Evolutionary conservation across 179 eudicot genomes (phyloP), one percentile per base, ranked within the genome.

Genomic region (Pouteria campechiana): DNA sequence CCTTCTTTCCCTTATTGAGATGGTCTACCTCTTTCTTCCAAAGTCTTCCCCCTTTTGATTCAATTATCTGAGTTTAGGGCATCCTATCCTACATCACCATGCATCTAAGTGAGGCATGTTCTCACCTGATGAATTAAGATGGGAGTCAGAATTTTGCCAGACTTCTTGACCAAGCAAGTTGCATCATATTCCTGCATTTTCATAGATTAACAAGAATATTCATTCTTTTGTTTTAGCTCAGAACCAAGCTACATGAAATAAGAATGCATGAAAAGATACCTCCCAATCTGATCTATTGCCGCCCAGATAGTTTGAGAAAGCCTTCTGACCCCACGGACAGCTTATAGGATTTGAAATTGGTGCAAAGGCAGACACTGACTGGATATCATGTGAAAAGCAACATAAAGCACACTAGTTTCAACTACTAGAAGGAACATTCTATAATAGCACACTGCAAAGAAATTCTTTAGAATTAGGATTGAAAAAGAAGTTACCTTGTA

Each of bases 271-370:
- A 31, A 20, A 20, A 6, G 33, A 44, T 77, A 83, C 96, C 94
- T 82, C 96, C 99, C 96, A 92, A 20, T 70, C 83, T 60, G 72
- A 71, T 73, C 71, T 82, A 36, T 79, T 72, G 54, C 37, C 92
- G 43, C 96, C 92, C 60, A 92, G 54, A 69, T 92, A 92, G 64
- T 92, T 92, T 39, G 79, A 46, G 64, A 92, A 92, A 59, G 99
- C 99, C 50, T 92, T 92, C 67, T 86, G 92, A 14, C 99, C 99
- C 99, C 99, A 92, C 14, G 96, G 86, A 40, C 96, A 92, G 48
- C 75, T 87, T 4, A 66, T 60, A 17, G 96, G 99, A 61, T 92
- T 87, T 17, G 39, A 74, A 44, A 87, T 46, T 46, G 99, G 96
- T 19, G 99, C 58, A 73, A 92, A 92, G 28, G 99, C 99, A 8